These are phyloP conservation scores for Microsporum audouinii DNA, from an alignment of 2,329 filamentous ascomycete genomes.

Conservation along the genomic window DNA sequence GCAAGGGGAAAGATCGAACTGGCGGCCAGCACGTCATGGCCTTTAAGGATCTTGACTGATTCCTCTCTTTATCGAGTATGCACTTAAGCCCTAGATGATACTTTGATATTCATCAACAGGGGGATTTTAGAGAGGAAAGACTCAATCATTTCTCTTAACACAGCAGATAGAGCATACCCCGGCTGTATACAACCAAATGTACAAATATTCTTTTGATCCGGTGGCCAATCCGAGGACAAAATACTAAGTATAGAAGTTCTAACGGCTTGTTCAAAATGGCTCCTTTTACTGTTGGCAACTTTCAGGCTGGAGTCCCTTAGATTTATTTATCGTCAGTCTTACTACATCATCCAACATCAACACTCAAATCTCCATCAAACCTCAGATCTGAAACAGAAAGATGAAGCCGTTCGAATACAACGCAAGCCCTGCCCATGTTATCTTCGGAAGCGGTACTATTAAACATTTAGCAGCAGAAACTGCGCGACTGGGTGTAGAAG, in stretches of 20 bases:
- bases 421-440: conserved; percentile 42
- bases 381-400: not conserved
- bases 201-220: too few species aligned
- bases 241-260: too few species aligned
- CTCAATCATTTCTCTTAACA: too few species aligned
- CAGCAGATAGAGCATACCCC: too few species aligned
- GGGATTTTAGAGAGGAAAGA: too few species aligned
- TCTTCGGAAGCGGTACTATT: conserved; percentile 47
- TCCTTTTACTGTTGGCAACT: too few species aligned
- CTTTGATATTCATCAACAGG: not conserved
- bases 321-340: too few species aligned
- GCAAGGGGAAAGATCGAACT: conserved; percentile 33
- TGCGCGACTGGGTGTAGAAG: conserved; percentile 36
- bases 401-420: conserved; percentile 42
- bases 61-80: not conserved
- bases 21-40: conserved; percentile 32
- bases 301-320: too few species aligned
- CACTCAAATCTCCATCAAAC: not conserved
- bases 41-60: conserved; percentile 33
- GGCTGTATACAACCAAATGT: too few species aligned
- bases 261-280: too few species aligned
- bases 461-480: conserved; percentile 37
- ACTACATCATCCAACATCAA: too few species aligned
- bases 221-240: too few species aligned
- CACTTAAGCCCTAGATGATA: not conserved